Evolutionary conservation across 73 alveolate species (phyloP), one percentile per base, ranked within the genome.

Genomic region (Paramecium bursaria): DNA sequence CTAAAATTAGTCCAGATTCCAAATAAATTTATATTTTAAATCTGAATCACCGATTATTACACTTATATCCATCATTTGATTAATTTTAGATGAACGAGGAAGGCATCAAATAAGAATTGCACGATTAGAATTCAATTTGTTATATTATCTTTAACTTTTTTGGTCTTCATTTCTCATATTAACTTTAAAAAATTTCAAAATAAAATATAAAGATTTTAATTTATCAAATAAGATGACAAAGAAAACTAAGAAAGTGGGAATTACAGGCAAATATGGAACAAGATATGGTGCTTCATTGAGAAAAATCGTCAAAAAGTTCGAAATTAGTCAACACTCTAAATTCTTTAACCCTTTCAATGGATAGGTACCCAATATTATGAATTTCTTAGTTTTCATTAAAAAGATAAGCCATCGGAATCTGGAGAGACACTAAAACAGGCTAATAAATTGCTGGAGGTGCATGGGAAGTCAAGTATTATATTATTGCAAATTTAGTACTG

Each of bases 171-270:
- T n/a, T n/a, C n/a, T n/a, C n/a, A n/a, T n/a, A n/a, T n/a, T n/a
- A n/a, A n/a, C n/a, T n/a, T n/a, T n/a, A n/a, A n/a, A n/a, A n/a
- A n/a, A n/a, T n/a, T n/a, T n/a, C n/a, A n/a, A n/a, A n/a, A n/a
- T n/a, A n/a, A n/a, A n/a, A n/a, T n/a, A n/a, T n/a, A n/a, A n/a
- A n/a, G n/a, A n/a, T n/a, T n/a, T n/a, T n/a, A n/a, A n/a, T n/a
- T n/a, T n/a, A n/a, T n/a, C n/a, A n/a, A n/a, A n/a, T n/a, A n/a
- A n/a, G n/a, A n/a, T n/a, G n/a, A n/a, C 97, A 75, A 95, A 94
- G 94, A 94, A 98, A 61, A 95, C 99, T 75, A 91, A 92, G 96
- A 95, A 95, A 88, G 99, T 95, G 74, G 99, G 99, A 73, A 95
- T 95, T 76, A 88, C 93, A 50, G 98, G 99, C 49, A 95, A 95